phyloP scores from a whole-genome alignment of 208 protist genomes.

The Herpetomonas samuelpessoai region DNA sequence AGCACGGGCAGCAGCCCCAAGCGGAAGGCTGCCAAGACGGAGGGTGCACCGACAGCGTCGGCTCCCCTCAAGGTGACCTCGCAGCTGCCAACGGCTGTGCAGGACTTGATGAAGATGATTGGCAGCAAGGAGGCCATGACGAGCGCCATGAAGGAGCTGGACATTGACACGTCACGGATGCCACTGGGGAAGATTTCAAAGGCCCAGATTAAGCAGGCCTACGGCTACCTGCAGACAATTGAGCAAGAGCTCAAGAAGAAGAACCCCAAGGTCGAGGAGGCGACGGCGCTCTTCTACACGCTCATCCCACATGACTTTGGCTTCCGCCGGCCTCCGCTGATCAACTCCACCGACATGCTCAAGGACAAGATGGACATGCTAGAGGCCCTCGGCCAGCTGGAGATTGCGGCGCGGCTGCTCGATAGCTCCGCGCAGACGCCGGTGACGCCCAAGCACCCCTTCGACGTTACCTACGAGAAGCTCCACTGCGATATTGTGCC shows the following conservation, averaged over 20 bases:
- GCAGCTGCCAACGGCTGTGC: conserved; percentile 32
- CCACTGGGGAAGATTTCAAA: conserved; percentile 85
- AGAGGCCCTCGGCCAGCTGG: conserved; percentile 74
- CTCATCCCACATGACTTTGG: conserved; percentile 83
- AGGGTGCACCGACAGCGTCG: conserved; percentile 21
- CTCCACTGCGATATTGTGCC: conserved; percentile 46
- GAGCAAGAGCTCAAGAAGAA: conserved; percentile 60
- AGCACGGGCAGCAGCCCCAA: conserved; percentile 9
- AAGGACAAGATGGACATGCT: conserved; percentile 78
- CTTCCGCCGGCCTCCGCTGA: conserved; percentile 48
- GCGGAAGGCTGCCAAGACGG: conserved; percentile 11
- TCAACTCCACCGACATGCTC: conserved; percentile 45
- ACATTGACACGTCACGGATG: conserved; percentile 78
- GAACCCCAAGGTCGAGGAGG: conserved; percentile 30
- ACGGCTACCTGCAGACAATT: conserved; percentile 42
- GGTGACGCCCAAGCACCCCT: conserved; percentile 29
- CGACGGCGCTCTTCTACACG: conserved; percentile 71
- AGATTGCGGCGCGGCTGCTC: conserved; percentile 69
- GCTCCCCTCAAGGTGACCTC: conserved; percentile 17
- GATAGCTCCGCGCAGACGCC: conserved; percentile 14
- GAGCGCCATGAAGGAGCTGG: conserved; percentile 63
- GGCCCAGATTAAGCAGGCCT: conserved; percentile 57
- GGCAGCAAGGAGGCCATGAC: conserved; percentile 53
- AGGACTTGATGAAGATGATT: conserved; percentile 70
- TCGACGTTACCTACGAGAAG: conserved; percentile 56